Base-by-base conservation (phyloP, 1,284 basidiomycete species). In the Heterobasidion irregulare region DNA sequence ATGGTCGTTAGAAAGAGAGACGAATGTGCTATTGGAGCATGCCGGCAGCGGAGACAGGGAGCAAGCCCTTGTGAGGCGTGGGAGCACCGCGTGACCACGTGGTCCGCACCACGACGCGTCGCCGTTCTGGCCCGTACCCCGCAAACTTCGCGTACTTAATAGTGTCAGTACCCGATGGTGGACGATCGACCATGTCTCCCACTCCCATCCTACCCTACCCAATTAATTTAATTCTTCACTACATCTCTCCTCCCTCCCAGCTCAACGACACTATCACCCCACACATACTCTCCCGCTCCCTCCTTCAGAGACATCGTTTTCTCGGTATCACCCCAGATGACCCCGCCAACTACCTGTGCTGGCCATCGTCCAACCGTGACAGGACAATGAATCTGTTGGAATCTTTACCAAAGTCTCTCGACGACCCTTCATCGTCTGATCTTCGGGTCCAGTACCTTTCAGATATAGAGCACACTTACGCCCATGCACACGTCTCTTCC, bases 301-400 rank as follows among this genome's bases (percentile, higher is more conserved):
- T 89, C 38, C 72, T 75, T 3, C 79, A 86, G 65, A 75, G 87
- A 46, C 87, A 88, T 63, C 77, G 79, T 64, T 84, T 85, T 65
- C 79, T 89, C 55, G 63, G 69, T 26, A 72, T 89, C 56, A 65
- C 73, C 15, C 72, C 77, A 9, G 70, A 78, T 16, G 70, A 80
- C 60, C 71, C 78, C 6, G 61, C 68, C 26, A 72, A 77, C 7
- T 89, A 89, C 64, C 73, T 89, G 50, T 78, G 77, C 61, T 90
- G 87, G 87, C 83, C 87, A 9, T 75, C 75, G n/a, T 62, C 64
- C 51, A 68, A 67, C 59, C 70, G 63, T 58, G 69, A 71, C 58
- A 66, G 65, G 57, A 64, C 64, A 43, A 65, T 78, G 53, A 69
- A 73, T 47, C 71, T 82, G 19, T 74, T 89, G 33, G 77, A 79